Conservation (phyloP, 2,329 filamentous ascomycete genomes). For the Fusarium torulosum region DNA sequence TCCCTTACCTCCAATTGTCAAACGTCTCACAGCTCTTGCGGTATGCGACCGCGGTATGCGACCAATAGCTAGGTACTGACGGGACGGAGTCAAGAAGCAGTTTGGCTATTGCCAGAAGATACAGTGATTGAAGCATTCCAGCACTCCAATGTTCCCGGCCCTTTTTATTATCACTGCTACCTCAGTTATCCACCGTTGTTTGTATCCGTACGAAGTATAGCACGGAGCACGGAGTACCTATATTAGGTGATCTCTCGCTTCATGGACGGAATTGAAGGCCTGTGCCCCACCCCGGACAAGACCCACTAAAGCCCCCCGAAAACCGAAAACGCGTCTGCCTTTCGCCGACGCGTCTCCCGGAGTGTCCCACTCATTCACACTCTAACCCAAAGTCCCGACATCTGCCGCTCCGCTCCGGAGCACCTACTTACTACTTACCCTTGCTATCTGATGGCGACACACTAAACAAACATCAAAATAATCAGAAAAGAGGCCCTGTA, state of each 20-base stretch:
- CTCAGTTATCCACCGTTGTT: not conserved
- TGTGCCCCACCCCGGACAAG: slow-evolving; percentile 24
- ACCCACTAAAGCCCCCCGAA: slow-evolving; percentile 29
- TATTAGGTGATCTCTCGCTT: not conserved
- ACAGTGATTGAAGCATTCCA: not conserved
- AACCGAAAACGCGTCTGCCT: slow-evolving; percentile 37
- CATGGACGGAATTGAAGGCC: not conserved
- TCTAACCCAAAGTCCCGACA: slow-evolving; percentile 12
- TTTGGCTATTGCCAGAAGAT: too few relatives aligned
- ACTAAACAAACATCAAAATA: not conserved
- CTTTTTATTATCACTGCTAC: not conserved
- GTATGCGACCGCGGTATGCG: too few relatives aligned
- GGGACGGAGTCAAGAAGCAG: too few relatives aligned
- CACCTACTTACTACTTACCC: not conserved
- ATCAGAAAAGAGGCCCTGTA: not conserved
- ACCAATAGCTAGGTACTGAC: too few relatives aligned
- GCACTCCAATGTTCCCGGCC: not conserved
- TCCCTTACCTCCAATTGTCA: slow-evolving; percentile 1
- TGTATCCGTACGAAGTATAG: too few relatives aligned
- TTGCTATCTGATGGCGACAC: not conserved
- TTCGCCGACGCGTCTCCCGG: slow-evolving; percentile 40
- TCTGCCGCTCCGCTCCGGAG: slow-evolving; percentile 33
- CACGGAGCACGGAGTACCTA: too few relatives aligned
- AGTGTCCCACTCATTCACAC: slow-evolving; percentile 36
- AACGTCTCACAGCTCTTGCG: slow-evolving; percentile 10